Conservation (phyloP, 768 basidiomycete genomes). For the Mrakia gelida region DNA sequence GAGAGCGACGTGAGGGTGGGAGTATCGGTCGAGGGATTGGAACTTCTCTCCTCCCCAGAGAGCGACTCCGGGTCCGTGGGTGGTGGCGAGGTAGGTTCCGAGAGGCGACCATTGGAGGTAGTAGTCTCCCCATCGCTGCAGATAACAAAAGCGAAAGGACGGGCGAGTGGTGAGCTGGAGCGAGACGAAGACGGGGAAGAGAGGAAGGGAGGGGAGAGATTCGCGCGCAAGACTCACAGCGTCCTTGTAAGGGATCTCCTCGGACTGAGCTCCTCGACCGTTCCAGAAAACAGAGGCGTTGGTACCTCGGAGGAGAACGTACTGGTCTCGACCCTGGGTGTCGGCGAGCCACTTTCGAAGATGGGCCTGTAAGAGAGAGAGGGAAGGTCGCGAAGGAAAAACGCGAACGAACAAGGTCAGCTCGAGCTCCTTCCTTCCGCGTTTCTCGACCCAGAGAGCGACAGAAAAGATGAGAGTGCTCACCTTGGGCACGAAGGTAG, state of each 20-base stretch:
- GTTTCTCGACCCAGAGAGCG: not conserved
- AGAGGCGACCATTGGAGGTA: slow-evolving; percentile 96
- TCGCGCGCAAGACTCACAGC: slow-evolving; percentile 53
- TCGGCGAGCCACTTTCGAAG: slow-evolving; percentile 92
- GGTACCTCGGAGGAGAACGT: slow-evolving; percentile 86
- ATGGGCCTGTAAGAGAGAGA: slow-evolving; percentile 65
- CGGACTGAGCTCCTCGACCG: slow-evolving; percentile 62
- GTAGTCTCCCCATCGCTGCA: slow-evolving; percentile 89
- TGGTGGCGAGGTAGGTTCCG: slow-evolving; percentile 88
- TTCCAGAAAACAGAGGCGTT: slow-evolving; percentile 90
- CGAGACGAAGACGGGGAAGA: slow-evolving; percentile 2
- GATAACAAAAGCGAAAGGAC: slow-evolving; percentile 10
- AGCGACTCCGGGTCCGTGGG: slow-evolving; percentile 91
- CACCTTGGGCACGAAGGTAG: slow-evolving; percentile 73
- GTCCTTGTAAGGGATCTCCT: slow-evolving; percentile 53
- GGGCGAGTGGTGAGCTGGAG: slow-evolving; percentile 5
- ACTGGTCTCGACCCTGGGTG: slow-evolving; percentile 87
- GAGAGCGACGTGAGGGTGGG: slow-evolving; percentile 89
- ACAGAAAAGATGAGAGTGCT: slow-evolving; percentile 23
- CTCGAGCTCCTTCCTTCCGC: not conserved
- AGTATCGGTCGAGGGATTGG: slow-evolving; percentile 82
- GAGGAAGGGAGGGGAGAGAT: not conserved
- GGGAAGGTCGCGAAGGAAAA: not conserved
- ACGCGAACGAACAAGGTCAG: slow-evolving; percentile 12
- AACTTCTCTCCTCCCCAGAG: slow-evolving; percentile 93